These are phyloP conservation scores for Rhodomyrtus psidioides DNA, from an alignment of 441 rosid species.

Conservation along the genomic window DNA sequence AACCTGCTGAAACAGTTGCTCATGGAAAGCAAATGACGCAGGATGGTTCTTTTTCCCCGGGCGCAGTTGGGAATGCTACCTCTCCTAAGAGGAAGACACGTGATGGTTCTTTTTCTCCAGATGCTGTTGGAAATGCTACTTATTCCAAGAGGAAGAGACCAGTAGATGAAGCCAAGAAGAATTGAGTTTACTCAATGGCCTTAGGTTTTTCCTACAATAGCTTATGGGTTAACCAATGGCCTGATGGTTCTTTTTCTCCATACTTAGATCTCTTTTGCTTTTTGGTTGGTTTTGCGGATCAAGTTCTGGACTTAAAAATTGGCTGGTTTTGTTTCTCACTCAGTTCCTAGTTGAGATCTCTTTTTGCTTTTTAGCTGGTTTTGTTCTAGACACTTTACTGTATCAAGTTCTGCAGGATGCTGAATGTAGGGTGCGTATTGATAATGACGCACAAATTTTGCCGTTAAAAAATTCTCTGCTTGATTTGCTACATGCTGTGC, in stretches of 20 bases:
- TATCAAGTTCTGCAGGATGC: neutral
- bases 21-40: neutral
- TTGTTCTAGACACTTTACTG: neutral
- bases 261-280: neutral
- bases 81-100: neutral
- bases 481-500: neutral
- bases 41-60: neutral
- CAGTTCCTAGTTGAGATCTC: neutral
- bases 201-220: neutral
- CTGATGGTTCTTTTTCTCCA: too few relatives aligned
- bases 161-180: neutral
- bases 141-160: neutral
- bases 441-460: neutral
- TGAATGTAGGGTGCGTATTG: neutral
- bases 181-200: neutral
- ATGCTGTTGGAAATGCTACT: neutral
- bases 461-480: neutral
- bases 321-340: neutral
- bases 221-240: neutral
- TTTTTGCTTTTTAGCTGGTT: neutral
- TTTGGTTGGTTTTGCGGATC: neutral
- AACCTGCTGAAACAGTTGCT: slow-evolving; percentile 9
- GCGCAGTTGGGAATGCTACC: neutral
- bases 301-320: neutral
- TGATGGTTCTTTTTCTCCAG: neutral